These are phyloP conservation scores for Phytopythium kandeliae DNA, from an alignment of 352 stramenopile genomes.

Conservation along the genomic window DNA sequence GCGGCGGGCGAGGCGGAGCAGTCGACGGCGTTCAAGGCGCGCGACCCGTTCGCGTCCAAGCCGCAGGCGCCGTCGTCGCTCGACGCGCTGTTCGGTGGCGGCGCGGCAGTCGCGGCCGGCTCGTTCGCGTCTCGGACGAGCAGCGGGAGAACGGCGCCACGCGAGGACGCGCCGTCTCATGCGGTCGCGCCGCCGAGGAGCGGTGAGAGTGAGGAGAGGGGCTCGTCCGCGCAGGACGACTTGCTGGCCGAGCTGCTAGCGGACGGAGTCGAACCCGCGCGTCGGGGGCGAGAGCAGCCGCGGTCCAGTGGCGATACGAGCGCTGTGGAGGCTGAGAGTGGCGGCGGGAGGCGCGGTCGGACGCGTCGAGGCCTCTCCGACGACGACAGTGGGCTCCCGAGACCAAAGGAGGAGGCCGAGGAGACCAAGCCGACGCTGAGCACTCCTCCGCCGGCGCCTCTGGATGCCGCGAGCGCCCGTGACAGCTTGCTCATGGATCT, in stretches of 20 bases:
- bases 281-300: not conserved
- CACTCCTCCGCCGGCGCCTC: not conserved
- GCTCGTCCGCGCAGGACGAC: constrained; percentile 28
- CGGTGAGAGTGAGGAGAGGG: not conserved
- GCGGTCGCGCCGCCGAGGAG: not conserved
- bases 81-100: constrained; percentile 11
- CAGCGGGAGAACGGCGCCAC: no score
- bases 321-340: no score
- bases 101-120: not conserved
- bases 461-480: constrained; percentile 20
- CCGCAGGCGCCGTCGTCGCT: not conserved
- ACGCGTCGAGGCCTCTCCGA: not conserved
- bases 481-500: constrained; percentile 57
- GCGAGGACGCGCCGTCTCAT: no score
- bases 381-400: not conserved
- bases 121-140: not conserved
- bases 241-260: constrained; percentile 23
- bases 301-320: no score
- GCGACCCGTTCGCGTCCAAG: not conserved
- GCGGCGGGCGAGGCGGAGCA: not conserved
- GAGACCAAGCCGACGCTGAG: not conserved
- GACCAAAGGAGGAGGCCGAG: not conserved
- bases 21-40: constrained; percentile 1
- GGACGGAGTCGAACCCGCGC: constrained; percentile 2
- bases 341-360: not conserved